A percentile compares a stretch with the other conserved stretches of the same genome.
Conservation (phyloP, 1,139 yeast species). For the Suhomyces guaymorum region DNA sequence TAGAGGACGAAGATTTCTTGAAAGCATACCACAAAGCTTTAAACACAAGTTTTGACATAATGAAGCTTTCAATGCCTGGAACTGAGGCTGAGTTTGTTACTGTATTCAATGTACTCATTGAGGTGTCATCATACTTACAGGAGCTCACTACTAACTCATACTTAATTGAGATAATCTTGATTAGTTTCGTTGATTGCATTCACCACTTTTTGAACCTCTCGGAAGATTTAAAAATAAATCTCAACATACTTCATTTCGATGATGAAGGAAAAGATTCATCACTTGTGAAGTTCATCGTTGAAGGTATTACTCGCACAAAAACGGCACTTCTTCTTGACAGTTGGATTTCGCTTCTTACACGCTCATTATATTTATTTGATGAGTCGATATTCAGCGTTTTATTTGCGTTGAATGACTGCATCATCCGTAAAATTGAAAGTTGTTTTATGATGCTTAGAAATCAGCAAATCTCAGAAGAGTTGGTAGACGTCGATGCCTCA, state of each 20-base stretch:
- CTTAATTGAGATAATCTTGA: constrained; percentile 32
- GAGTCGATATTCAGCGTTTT: constrained; percentile 55
- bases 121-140: constrained; percentile 28
- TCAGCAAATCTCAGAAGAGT: constrained; percentile 21
- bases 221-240: constrained; percentile 29
- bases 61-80: constrained; percentile 53
- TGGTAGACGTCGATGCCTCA: constrained; percentile 43
- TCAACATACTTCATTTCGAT: constrained; percentile 35
- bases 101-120: constrained; percentile 33
- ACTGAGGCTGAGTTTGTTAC: constrained; percentile 52
- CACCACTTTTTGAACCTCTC: constrained; percentile 35
- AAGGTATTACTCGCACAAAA: constrained; percentile 38
- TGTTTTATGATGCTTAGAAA: constrained; percentile 30
- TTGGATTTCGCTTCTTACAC: constrained; percentile 49
- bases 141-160: constrained; percentile 15
- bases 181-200: constrained; percentile 33
- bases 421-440: constrained; percentile 46
- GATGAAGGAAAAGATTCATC: constrained; percentile 36
- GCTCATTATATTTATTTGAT: constrained; percentile 48
- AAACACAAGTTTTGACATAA: constrained; percentile 38
- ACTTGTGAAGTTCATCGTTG: constrained; percentile 36
- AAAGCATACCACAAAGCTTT: constrained; percentile 31
- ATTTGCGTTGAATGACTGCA: constrained; percentile 48
- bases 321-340: constrained; percentile 45
- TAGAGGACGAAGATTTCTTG: constrained; percentile 20